phyloP scores from a whole-genome alignment of 2,329 filamentous ascomycete genomes.

The Thielaviopsis ethacetica region DNA sequence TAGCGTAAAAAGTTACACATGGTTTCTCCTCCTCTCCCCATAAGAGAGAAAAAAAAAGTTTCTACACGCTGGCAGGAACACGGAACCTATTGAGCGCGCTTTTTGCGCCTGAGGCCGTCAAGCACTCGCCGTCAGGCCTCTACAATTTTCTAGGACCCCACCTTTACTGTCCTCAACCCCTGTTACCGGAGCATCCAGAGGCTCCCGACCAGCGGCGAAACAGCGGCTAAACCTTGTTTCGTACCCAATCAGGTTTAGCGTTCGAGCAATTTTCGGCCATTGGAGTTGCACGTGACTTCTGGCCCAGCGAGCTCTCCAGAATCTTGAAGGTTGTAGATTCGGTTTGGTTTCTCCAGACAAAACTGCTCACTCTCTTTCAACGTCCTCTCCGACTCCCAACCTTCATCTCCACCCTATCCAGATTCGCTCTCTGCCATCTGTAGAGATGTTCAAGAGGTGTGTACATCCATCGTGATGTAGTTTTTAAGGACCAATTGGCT shows the following conservation, averaged over 20 bases:
- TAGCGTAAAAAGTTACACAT: too few species aligned
- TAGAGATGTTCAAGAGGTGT: slow-evolving; percentile 74
- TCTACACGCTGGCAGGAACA: slow-evolving; percentile 1
- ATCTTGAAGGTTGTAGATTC: slow-evolving; percentile 12
- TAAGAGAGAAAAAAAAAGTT: not conserved
- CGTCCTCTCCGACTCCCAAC: slow-evolving; percentile 30
- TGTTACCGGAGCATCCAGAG: slow-evolving; percentile 10
- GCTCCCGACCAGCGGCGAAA: slow-evolving; percentile 14
- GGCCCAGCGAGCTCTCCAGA: slow-evolving; percentile 11
- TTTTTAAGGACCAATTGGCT: slow-evolving; percentile 17
- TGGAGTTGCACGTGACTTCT: slow-evolving; percentile 12
- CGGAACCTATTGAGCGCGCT: not conserved
- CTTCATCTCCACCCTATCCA: slow-evolving; percentile 40
- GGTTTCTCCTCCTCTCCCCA: too few species aligned
- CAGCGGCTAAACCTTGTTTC: slow-evolving; percentile 11
- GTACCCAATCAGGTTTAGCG: slow-evolving; percentile 13
- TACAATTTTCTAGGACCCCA: slow-evolving; percentile 12
- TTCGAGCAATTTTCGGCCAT: slow-evolving; percentile 14
- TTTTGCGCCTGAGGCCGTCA: slow-evolving; percentile 10
- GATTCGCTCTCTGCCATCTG: slow-evolving; percentile 50
- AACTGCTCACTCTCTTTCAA: slow-evolving; percentile 31
- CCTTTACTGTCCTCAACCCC: slow-evolving; percentile 8
- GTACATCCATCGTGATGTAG: slow-evolving; percentile 23
- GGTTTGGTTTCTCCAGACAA: slow-evolving; percentile 22
- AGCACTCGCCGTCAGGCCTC: slow-evolving; percentile 8